Conservation (phyloP, 2,329 filamentous ascomycete genomes). For the Dactylellina haptotyla region DNA sequence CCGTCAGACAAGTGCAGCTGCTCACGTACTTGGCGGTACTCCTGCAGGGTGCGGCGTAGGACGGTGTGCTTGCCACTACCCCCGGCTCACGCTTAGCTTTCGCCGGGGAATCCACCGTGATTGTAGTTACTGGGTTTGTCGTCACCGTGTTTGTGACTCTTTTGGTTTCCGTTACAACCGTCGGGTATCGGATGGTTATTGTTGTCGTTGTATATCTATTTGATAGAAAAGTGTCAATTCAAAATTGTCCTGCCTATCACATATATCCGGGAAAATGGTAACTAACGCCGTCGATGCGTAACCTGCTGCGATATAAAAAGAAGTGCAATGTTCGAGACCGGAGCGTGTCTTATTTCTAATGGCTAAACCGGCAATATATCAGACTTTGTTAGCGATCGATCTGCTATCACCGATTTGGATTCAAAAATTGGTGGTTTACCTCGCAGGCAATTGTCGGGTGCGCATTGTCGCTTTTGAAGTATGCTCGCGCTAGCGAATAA, state of each 20-base stretch:
- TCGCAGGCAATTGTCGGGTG: conserved; percentile 3
- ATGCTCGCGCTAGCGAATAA: not conserved
- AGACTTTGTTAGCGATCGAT: not conserved
- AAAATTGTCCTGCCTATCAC: not conserved
- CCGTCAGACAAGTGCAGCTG: conserved; percentile 58
- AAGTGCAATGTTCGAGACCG: too few species aligned
- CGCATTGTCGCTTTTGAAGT: not conserved
- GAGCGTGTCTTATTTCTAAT: too few species aligned
- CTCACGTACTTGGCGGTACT: conserved; percentile 56
- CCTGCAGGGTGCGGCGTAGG: conserved; percentile 58
- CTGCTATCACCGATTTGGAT: not conserved
- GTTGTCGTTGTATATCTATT: not conserved
- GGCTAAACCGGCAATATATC: not conserved
- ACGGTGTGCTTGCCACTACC: conserved; percentile 42
- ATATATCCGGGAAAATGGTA: too few species aligned
- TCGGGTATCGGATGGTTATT: not conserved
- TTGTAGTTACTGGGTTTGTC: not conserved
- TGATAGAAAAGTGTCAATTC: not conserved
- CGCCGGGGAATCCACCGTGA: not conserved
- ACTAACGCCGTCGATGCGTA: too few species aligned
- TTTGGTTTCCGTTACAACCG: not conserved
- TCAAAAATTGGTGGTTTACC: not conserved
- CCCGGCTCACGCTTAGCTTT: not conserved
- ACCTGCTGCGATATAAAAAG: too few species aligned
- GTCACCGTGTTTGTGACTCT: not conserved